A percentile compares a stretch with the other conserved stretches of the same genome.
Evolutionary conservation across 345 rosid species (phyloP).

Genomic region (Eucalyptus sp.): DNA sequence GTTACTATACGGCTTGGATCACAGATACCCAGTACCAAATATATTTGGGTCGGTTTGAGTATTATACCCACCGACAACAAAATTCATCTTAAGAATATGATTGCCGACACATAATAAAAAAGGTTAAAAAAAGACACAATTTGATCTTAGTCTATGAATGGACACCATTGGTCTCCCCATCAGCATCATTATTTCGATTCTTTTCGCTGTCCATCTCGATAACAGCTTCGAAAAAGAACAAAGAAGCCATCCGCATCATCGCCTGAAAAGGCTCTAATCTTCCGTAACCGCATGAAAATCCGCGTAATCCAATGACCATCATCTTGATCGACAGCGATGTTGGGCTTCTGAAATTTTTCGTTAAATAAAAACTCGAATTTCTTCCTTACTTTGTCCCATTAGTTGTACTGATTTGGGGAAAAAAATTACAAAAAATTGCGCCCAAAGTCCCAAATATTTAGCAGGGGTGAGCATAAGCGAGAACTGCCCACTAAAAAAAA

Average conservation of each 20-base stretch:
- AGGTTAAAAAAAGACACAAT: no score
- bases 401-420: not conserved
- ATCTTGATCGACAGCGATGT: not conserved
- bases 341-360: not conserved
- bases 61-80: no score
- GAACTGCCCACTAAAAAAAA: rapidly evolving
- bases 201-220: not conserved
- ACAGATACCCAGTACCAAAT: not conserved
- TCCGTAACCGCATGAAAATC: not conserved
- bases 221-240: not conserved
- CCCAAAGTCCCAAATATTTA: not conserved
- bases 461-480: no score
- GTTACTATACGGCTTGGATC: not conserved
- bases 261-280: not conserved
- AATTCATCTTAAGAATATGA: no score
- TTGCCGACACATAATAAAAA: no score
- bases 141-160: not conserved
- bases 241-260: not conserved
- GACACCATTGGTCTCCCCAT: not conserved
- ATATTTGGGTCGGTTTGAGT: no score
- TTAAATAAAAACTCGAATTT: not conserved
- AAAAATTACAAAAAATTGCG: not conserved
- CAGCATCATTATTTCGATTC: not conserved
- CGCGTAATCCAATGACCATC: not conserved
- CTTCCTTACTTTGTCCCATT: not conserved